Evolutionary conservation across 148 eudicot species (phyloP), one percentile per base, ranked within the genome.

Genomic region (Silene conica): DNA sequence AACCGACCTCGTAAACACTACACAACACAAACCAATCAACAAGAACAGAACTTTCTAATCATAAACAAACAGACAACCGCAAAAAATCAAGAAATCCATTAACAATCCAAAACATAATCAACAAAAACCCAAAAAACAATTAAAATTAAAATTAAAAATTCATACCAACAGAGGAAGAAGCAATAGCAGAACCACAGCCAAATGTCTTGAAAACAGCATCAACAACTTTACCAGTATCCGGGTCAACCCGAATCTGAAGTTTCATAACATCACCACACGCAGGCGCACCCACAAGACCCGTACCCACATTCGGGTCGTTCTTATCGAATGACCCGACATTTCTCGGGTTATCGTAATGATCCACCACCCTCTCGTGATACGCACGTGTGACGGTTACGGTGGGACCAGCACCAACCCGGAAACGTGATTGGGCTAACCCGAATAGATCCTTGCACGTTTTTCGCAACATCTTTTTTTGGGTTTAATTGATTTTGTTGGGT

Each of bases 201-300:
- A 94, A 94, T 14, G 98, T 91, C 97, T 94, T 94, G 80, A 94
- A 94, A 57, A 92, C 74, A 19, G 98, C 98, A 79, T 94, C 98
- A 2, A 69, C 77, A 26, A 94, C 90, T 80, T 94, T 88, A 1
- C 98, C 98, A 1, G 81, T 83, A 78, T 85, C 72, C 21, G 89
- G 90, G 78, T 94, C 97, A 57, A 91, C 92, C 86, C 73, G 88
- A 45, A 94, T 91, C 80, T 94, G 98, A 1, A 94, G 86, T 84
- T 94, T 94, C 98, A 94, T 94, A 3, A 94, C 98, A 78, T 91
- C 98, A 13, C 98, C 98, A 56, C 98, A 94, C 8, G 98, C 98
- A 61, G 98, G 98, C 0, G 97, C 98, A 21, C 98, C 97, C 16
- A 94, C 98, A 0, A 94, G 89, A 15, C 98, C 98, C n/a, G 98